phyloP scores from a whole-genome alignment of 257 asterid genomes.

The Solanum megistacrolobum region DNA sequence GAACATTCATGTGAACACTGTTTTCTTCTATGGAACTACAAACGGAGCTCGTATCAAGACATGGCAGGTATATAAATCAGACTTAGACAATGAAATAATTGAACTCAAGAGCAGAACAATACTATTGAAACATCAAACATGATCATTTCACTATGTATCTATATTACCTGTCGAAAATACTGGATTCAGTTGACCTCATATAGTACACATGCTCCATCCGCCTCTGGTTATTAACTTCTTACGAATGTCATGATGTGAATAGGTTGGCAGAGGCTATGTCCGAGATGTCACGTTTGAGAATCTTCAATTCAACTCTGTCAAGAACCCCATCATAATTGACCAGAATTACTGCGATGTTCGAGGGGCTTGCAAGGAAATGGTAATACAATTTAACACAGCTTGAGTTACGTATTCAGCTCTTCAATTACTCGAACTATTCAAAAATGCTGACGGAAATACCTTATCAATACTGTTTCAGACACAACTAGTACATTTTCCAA shows the following conservation, averaged over 20 bases:
- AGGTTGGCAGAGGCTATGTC: slow-evolving; percentile 57
- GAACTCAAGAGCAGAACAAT: not conserved
- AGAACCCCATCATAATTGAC: slow-evolving; percentile 59
- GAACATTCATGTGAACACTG: slow-evolving; percentile 30
- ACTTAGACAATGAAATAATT: not conserved
- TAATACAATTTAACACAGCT: not conserved
- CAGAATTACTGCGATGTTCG: slow-evolving; percentile 40
- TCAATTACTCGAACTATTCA: not conserved
- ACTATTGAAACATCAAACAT: not conserved
- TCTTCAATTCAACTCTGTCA: slow-evolving; percentile 27
- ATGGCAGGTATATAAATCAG: slow-evolving; percentile 53
- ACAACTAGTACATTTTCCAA: not conserved
- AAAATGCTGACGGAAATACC: not conserved
- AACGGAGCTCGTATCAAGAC: slow-evolving; percentile 92
- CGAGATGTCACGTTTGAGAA: slow-evolving; percentile 33
- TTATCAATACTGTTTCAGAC: not conserved
- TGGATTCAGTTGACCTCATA: not conserved
- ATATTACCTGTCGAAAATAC: not conserved
- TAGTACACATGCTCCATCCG: not conserved
- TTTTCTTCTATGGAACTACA: slow-evolving; percentile 45
- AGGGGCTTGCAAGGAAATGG: slow-evolving; percentile 31
- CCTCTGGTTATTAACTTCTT: not conserved
- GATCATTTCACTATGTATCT: not conserved
- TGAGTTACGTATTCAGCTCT: not conserved
- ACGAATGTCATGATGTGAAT: not conserved